Evolutionary conservation across 495 filamentous ascomycete genomes (phyloP).

Genomic region (Penicillium parvum): DNA sequence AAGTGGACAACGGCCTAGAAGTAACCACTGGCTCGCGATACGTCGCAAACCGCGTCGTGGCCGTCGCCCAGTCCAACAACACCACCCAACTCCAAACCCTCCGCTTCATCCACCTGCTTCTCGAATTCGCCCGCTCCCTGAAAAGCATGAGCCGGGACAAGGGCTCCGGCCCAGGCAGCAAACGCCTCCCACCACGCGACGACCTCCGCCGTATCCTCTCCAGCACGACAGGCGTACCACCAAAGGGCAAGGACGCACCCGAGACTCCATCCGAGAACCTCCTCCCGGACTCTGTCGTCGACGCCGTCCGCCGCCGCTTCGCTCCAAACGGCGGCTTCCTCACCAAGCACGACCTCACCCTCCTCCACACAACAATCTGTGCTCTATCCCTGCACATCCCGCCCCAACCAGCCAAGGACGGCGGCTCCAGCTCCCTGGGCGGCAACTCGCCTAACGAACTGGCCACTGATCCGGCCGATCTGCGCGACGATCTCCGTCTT

Average conservation of each 20-base stretch:
- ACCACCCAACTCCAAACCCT: conserved; percentile 52
- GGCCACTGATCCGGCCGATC: conserved; percentile 67
- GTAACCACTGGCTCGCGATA: conserved; percentile 59
- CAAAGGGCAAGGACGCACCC: conserved; percentile 3
- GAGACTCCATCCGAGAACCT: conserved; percentile 13
- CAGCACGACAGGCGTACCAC: conserved; percentile 23
- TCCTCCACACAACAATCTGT: conserved; percentile 65
- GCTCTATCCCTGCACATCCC: conserved; percentile 55
- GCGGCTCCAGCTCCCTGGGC: conserved; percentile 42
- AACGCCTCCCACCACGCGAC: conserved; percentile 37
- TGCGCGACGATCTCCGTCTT: conserved; percentile 74
- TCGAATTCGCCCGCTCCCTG: conserved; percentile 58
- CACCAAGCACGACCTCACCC: conserved; percentile 58
- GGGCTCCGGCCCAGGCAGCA: conserved; percentile 31
- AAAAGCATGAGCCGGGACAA: conserved; percentile 25
- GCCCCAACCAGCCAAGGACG: conserved; percentile 35
- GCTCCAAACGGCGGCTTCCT: conserved; percentile 51
- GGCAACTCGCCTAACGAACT: conserved; percentile 67
- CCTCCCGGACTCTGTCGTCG: conserved; percentile 59
- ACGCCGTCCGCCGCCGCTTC: conserved; percentile 66
- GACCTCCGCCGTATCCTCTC: conserved; percentile 41
- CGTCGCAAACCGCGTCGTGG: conserved; percentile 57
- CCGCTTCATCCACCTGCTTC: conserved; percentile 54
- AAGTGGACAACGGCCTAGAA: conserved; percentile 50
- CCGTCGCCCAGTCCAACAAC: conserved; percentile 54